Conservation (phyloP, 2,329 filamentous ascomycete genomes). For the Cryoendolithus antarcticus region DNA sequence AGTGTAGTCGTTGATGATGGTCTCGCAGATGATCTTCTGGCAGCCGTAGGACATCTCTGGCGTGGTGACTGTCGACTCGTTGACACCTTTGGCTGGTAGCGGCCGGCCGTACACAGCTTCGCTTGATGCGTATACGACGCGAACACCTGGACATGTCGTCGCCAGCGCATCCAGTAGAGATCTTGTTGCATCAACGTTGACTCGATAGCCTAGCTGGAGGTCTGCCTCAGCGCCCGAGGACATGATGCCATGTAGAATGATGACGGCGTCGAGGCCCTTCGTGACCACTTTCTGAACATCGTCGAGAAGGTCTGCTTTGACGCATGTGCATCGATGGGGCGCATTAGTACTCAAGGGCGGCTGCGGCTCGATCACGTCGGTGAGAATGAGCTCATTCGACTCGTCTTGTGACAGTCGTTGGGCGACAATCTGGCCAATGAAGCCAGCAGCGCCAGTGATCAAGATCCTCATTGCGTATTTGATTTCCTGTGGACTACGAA, state of each 20-base stretch:
- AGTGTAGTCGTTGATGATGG: conserved; percentile 32
- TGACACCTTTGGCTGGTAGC: conserved; percentile 26
- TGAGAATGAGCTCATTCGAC: neutral
- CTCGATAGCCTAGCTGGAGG: conserved; percentile 31
- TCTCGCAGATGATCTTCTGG: conserved; percentile 25
- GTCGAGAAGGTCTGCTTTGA: neutral
- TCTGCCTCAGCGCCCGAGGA: conserved; percentile 34
- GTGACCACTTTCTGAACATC: neutral
- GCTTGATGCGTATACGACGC: conserved; percentile 33
- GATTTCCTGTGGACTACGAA: too few relatives aligned
- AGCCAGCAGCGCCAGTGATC: conserved; percentile 34
- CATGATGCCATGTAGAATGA: conserved; percentile 36
- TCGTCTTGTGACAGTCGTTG: conserved; percentile 17
- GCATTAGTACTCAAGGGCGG: conserved; percentile 21
- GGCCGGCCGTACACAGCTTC: conserved; percentile 33
- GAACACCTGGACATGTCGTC: conserved; percentile 17
- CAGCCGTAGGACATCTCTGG: conserved; percentile 30
- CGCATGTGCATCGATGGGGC: conserved; percentile 9
- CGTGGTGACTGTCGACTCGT: conserved; percentile 29
- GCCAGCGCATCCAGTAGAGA: conserved; percentile 29
- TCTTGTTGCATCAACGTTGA: conserved; percentile 33
- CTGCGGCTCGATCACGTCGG: conserved; percentile 11
- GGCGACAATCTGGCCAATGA: conserved; percentile 33
- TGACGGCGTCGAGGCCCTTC: conserved; percentile 31
- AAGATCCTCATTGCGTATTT: conserved; percentile 13